Conservation (phyloP, 495 filamentous ascomycete genomes). For the Articulospora tetracladia region DNA sequence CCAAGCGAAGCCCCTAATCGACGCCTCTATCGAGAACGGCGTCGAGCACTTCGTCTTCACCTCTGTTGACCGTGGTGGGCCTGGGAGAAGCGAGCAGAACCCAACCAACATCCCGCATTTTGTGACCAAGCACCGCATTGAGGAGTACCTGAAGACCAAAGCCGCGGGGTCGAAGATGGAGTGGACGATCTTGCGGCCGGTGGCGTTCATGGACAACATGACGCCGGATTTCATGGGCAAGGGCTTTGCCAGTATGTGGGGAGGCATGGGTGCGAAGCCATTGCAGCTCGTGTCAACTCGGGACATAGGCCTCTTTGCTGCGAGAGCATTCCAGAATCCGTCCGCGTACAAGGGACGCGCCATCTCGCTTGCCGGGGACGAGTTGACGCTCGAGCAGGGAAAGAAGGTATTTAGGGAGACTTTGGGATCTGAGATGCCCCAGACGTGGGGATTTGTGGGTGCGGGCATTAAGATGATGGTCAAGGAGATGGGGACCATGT, state of each 20-base stretch:
- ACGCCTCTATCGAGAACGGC: constrained; percentile 52
- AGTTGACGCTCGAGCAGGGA: constrained; percentile 36
- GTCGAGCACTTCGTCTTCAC: constrained; percentile 68
- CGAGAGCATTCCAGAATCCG: constrained; percentile 49
- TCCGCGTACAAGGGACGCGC: constrained; percentile 33
- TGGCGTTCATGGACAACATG: constrained; percentile 67
- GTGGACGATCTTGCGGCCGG: constrained; percentile 59
- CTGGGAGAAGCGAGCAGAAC: constrained; percentile 45
- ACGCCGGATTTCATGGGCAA: constrained; percentile 53
- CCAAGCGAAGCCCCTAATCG: constrained; percentile 62
- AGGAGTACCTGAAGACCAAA: constrained; percentile 52
- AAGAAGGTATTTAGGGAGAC: constrained; percentile 34
- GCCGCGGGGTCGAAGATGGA: constrained; percentile 39
- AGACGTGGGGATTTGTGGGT: constrained; percentile 36
- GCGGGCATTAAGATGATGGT: constrained; percentile 31
- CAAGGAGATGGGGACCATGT: constrained; percentile 38
- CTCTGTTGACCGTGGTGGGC: constrained; percentile 66
- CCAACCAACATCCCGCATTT: constrained; percentile 67
- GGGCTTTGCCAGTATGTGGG: constrained; percentile 53
- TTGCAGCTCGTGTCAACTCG: constrained; percentile 53
- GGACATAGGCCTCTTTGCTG: constrained; percentile 66
- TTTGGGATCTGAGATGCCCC: constrained; percentile 35
- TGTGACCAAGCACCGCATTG: constrained; percentile 61
- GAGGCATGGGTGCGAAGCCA: constrained; percentile 36
- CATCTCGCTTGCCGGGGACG: constrained; percentile 42